Percentiles rank a stretch among this genome's conserved stretches.
Evolutionary conservation across 2,329 filamentous ascomycete genomes (phyloP).

Genomic region (Diaporthe humulicola): DNA sequence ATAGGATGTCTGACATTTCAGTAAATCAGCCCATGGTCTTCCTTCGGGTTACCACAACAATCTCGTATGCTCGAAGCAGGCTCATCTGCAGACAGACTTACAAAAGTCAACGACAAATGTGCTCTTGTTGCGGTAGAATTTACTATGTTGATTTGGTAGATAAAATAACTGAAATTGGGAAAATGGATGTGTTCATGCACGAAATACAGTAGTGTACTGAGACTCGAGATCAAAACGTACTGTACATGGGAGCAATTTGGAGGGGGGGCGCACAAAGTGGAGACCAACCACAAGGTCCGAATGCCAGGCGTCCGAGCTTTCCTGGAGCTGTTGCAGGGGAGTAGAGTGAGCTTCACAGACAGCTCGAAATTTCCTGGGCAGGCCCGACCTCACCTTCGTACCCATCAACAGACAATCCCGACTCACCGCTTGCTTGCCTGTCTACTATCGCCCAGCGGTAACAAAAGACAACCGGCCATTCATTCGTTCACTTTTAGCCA

Average conservation of each 20-base stretch:
- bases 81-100: neutral
- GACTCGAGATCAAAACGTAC: neutral
- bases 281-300: conserved; percentile 3
- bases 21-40: neutral
- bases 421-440: conserved; percentile 15
- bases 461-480: neutral
- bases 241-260: neutral
- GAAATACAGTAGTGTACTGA: neutral
- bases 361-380: conserved; percentile 36
- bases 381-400: conserved; percentile 20
- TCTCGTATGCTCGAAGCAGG: neutral
- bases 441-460: neutral
- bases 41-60: no score
- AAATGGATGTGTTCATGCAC: neutral
- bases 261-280: conserved; percentile 37
- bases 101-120: neutral
- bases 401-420: conserved; percentile 16
- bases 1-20: no score
- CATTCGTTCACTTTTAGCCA: conserved; percentile 15
- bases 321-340: conserved; percentile 36
- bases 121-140: neutral
- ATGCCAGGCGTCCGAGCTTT: conserved; percentile 19
- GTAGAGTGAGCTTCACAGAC: conserved; percentile 33
- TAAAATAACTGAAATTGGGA: neutral
- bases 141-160: no score